A percentile compares a stretch with the other conserved stretches of the same genome.
Conservation (phyloP, 345 rosid genomes). For the Salix brachista region DNA sequence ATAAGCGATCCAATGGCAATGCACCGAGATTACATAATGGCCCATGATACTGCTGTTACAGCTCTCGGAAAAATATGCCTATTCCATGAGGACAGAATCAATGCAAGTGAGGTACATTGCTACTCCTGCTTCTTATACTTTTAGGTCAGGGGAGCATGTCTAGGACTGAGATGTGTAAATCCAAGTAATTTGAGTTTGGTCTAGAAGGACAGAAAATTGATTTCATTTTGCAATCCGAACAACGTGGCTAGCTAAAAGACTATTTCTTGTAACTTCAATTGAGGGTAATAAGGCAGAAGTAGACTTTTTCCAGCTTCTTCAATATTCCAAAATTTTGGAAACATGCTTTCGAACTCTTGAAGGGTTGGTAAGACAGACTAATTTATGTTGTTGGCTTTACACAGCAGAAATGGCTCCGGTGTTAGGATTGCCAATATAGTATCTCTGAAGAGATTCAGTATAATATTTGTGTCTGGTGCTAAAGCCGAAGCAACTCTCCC, state of each 20-base stretch:
- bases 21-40: neutral
- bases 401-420: no score
- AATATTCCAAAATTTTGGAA: neutral
- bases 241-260: no score
- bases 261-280: no score
- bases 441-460: no score
- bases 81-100: neutral
- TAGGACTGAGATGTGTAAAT: no score
- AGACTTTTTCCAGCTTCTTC: neutral
- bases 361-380: neutral
- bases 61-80: slow-evolving; percentile 10
- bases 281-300: neutral
- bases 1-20: neutral
- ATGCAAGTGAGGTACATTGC: neutral
- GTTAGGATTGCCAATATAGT: no score
- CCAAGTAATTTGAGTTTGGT: no score
- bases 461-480: neutral
- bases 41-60: slow-evolving; percentile 8
- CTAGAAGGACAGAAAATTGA: no score
- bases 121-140: neutral
- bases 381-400: no score
- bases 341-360: neutral
- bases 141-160: neutral
- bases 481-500: neutral
- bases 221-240: no score